Base-by-base conservation (phyloP, 768 basidiomycete genomes). In the Chiua virens region DNA sequence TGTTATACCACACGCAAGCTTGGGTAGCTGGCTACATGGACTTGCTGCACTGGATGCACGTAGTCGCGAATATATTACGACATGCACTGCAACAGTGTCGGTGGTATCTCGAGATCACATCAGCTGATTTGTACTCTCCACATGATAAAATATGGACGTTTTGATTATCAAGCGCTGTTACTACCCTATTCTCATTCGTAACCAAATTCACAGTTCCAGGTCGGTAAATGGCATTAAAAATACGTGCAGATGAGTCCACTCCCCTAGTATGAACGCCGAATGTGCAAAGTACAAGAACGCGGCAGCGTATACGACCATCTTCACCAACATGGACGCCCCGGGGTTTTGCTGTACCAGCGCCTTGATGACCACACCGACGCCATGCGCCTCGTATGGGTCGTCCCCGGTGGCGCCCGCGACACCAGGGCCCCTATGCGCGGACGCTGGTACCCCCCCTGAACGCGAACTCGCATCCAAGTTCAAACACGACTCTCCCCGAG, bases 1-100 rank as follows among this genome's bases (percentile, higher is more conserved):
- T 57, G 49, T 59, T 52, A 20, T 50, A 52, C 42, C 48, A 48
- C 48, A 28, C 38, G 53, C 64, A 64, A 58, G 54, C 42, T 56
- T 22, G 49, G 48, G 67, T 69, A 69, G 67, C 67, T 50, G 69
- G 67, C 67, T 71, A 71, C 69, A 49, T 40, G 55, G 52, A 54
- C 58, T 59, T 59, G 57, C 43, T 51, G 39, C 37, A 42, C 32
- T 34, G 32, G 35, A 45, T 45, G 47, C 51, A 47, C 50, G 37
- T 45, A 49, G 32, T 49, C 50, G 60, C 34, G 28, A 35, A 49
- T 52, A 50, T 49, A 42, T 25, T 25, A 25, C 25, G 25, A 8
- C 25, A 8, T 25, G 28, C 45, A 41, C 50, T 32, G 23, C 43
- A 39, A 27, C 43, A 28, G 7, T 45, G 56, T 45, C 53, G 25